Base-by-base conservation (phyloP, 78 protist species). In the Guillardia theta region DNA sequence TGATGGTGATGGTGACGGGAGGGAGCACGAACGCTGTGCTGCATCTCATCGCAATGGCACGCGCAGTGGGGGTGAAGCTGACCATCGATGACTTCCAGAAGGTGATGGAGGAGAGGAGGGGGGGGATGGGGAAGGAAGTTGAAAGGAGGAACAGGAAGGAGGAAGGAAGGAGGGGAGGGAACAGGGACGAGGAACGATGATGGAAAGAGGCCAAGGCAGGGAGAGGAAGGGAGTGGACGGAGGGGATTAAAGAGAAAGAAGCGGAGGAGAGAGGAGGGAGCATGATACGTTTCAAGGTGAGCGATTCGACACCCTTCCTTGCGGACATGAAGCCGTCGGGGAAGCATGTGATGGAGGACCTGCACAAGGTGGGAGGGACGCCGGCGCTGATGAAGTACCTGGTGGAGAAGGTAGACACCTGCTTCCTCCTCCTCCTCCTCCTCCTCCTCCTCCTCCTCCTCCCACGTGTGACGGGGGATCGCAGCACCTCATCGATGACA, bases 1-100 rank as follows among this genome's bases (percentile, higher is more conserved):
- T 97, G n/a, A 83, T 95, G 9, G 48, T 95, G 6, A 94, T 95
- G 96, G 98, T 94, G 21, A 45, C 93, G 22, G 95, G 92, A 45
- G 97, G 98, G n/a, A 93, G 96, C 41, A 95, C 97, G 12, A 96
- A 96, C 48, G 97, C 97, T 19, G 94, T 94, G 30, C 95, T 96
- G 48, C 97, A 96, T 93, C 19, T 95, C 48, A 43, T 96, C 46
- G 97, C 97, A 8, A 95, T 96, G 64, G 97, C 97, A 4, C 53
- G 33, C 48, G 41, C 80, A 0, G 96, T 76, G 15, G 96, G 64
- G 41, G 93, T 97, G 24, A 41, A 92, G 19, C 92, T 97, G 64
- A 50, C 83, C 9, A 58, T 97, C 76, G 96, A 94, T 30, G 97
- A 94, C 80, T 93, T 97, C 76, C 83, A 96, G 83, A 1, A 24